Conservation (phyloP, 495 filamentous ascomycete genomes). For the Aspergillus baeticus region DNA sequence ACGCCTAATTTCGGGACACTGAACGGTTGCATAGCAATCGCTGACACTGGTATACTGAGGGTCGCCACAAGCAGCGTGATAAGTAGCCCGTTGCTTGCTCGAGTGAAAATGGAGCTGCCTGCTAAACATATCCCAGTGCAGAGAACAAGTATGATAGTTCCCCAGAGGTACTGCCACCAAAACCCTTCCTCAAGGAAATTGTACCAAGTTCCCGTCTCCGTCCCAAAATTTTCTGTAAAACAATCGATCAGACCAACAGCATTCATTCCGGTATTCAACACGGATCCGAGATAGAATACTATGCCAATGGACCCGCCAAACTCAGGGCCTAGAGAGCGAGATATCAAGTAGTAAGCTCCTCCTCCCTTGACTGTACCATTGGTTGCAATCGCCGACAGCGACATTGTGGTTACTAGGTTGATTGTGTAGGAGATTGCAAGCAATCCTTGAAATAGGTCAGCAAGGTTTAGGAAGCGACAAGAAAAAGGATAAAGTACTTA, state of each 20-base stretch:
- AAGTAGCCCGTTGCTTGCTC: conserved; percentile 77
- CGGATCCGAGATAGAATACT: conserved; percentile 84
- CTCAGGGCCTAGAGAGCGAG: conserved; percentile 80
- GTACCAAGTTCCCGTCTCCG: conserved; percentile 53
- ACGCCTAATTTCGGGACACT: conserved; percentile 58
- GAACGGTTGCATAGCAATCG: conserved; percentile 66
- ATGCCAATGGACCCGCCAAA: conserved; percentile 90
- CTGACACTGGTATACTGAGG: conserved; percentile 78
- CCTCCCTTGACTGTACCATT: conserved; percentile 89
- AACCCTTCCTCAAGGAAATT: conserved; percentile 66
- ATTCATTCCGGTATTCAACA: conserved; percentile 87
- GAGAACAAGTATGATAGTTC: conserved; percentile 65
- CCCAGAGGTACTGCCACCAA: conserved; percentile 80
- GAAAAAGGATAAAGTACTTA: neutral
- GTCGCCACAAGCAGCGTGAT: conserved; percentile 71
- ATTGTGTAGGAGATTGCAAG: conserved; percentile 71
- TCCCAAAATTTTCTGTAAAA: conserved; percentile 73
- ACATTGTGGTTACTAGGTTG: conserved; percentile 81
- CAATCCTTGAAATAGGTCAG: conserved; percentile 51
- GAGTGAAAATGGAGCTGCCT: conserved; percentile 76
- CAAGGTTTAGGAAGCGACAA: neutral
- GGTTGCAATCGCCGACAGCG: conserved; percentile 83
- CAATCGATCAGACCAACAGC: conserved; percentile 85
- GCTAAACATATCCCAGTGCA: conserved; percentile 79
- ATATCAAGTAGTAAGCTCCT: conserved; percentile 88